Conservation (phyloP, 352 stramenopile species). For the Globisporangium middletonii region DNA sequence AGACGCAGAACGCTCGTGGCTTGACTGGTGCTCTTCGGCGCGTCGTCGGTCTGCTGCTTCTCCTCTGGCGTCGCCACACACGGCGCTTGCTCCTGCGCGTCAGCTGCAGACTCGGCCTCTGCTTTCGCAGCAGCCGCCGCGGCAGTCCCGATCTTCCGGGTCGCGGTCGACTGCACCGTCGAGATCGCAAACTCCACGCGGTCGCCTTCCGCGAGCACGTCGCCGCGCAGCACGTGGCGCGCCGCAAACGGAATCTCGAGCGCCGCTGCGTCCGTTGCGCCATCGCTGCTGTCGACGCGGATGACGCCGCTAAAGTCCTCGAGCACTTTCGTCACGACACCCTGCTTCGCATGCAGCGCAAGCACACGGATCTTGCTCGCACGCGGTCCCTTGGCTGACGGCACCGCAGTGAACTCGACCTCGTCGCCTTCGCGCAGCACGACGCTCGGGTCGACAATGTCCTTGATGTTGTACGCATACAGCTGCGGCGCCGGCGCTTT, state of each 20-base stretch:
- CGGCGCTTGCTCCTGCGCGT: slow-evolving; percentile 1
- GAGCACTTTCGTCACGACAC: slow-evolving; percentile 40
- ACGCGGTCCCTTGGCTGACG: slow-evolving; percentile 36
- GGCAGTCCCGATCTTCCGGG: slow-evolving; percentile 20
- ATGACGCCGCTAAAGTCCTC: slow-evolving; percentile 58
- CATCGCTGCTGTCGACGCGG: slow-evolving; percentile 24
- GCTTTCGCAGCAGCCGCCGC: slow-evolving; percentile 11
- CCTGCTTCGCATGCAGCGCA: slow-evolving; percentile 45
- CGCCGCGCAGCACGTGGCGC: slow-evolving; percentile 50
- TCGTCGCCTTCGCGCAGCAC: slow-evolving; percentile 69
- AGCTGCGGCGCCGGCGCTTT: slow-evolving; percentile 13
- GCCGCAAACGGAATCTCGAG: slow-evolving; percentile 39
- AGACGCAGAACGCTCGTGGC: slow-evolving; percentile 52
- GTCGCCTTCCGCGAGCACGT: slow-evolving; percentile 57
- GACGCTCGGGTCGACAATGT: slow-evolving; percentile 43
- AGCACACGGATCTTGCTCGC: slow-evolving; percentile 54
- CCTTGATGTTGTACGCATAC: slow-evolving; percentile 64
- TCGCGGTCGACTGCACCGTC: slow-evolving; percentile 25
- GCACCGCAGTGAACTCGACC: slow-evolving; percentile 55
- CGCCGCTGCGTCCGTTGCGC: slow-evolving; percentile 1
- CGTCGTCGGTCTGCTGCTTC: background rate
- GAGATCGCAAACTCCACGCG: slow-evolving; percentile 64
- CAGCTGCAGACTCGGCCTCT: slow-evolving; percentile 5
- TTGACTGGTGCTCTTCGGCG: slow-evolving; percentile 19
- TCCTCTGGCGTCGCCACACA: background rate